phyloP scores from a whole-genome alignment of 2,329 filamentous ascomycete genomes.

The Macrophomina phaseolina region DNA sequence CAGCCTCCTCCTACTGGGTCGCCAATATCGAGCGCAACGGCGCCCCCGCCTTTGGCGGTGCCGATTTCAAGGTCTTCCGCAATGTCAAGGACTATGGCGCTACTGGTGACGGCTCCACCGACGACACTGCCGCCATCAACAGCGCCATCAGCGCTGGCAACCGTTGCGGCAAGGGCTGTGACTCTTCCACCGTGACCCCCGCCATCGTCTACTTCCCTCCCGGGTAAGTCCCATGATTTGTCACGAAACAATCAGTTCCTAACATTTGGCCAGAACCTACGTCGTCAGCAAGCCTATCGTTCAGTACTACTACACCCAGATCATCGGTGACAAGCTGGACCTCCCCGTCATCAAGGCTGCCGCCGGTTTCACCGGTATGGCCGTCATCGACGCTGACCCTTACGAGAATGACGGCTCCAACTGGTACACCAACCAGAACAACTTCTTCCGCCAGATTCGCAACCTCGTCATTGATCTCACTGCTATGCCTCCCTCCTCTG shows the following conservation, averaged over 20 bases:
- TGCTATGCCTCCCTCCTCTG: constrained; percentile 39
- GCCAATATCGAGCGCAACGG: constrained; percentile 73
- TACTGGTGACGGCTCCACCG: constrained; percentile 68
- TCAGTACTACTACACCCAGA: constrained; percentile 91
- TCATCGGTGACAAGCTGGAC: constrained; percentile 78
- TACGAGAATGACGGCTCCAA: constrained; percentile 68
- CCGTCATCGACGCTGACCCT: constrained; percentile 85
- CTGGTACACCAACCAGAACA: constrained; percentile 61
- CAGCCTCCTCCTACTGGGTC: constrained; percentile 68
- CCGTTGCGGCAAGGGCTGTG: constrained; percentile 81
- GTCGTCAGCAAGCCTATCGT: constrained; percentile 78
- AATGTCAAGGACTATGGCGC: constrained; percentile 54
- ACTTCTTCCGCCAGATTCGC: constrained; percentile 62
- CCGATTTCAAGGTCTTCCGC: constrained; percentile 66
- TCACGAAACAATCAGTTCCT: background rate
- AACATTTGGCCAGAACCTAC: constrained; percentile 63
- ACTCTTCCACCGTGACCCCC: constrained; percentile 81
- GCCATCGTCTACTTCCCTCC: constrained; percentile 91
- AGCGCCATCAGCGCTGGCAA: constrained; percentile 75
- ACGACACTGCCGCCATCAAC: constrained; percentile 92
- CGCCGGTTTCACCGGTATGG: constrained; percentile 77
- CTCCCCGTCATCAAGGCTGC: constrained; percentile 73
- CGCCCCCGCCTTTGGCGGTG: constrained; percentile 64
- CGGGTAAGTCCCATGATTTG: constrained; percentile 51
- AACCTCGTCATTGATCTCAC: constrained; percentile 60